A percentile compares a stretch with the other conserved stretches of the same genome.
Conservation (phyloP, 148 eudicot species). For the Rhododendron williamsianum region DNA sequence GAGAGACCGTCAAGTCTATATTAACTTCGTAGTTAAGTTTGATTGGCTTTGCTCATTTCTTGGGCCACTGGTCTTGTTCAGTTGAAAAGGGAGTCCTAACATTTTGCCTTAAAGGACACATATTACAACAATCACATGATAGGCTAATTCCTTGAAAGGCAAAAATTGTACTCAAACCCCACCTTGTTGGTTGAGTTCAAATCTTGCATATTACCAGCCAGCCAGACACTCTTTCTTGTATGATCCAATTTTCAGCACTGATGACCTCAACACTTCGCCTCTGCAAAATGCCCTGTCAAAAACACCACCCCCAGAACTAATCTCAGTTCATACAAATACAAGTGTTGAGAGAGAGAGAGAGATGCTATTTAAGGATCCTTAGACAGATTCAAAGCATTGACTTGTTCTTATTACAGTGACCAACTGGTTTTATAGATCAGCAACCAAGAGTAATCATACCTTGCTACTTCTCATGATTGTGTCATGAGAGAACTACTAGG, state of each 20-base stretch:
- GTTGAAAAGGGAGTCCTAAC: not conserved
- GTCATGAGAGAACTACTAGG: slow-evolving; percentile 10
- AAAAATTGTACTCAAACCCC: too few relatives aligned
- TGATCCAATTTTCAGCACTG: not conserved
- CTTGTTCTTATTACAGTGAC: not conserved
- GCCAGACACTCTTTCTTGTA: not conserved
- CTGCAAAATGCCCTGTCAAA: not conserved
- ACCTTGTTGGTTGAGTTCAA: too few relatives aligned
- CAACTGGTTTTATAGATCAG: not conserved
- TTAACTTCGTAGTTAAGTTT: not conserved
- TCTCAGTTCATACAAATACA: not conserved
- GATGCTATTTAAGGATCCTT: not conserved
- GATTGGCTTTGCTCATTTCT: not conserved
- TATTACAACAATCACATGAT: not conserved
- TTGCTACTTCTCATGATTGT: not conserved
- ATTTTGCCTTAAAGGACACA: not conserved
- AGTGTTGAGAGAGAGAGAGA: not conserved
- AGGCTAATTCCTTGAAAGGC: too few relatives aligned
- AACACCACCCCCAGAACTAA: not conserved
- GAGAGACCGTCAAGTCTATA: not conserved
- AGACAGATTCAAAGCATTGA: not conserved
- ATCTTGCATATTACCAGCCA: not conserved
- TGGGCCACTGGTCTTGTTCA: not conserved
- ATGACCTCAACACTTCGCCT: not conserved
- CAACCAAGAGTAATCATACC: not conserved